A percentile compares a stretch with the other conserved stretches of the same genome.
Evolutionary conservation across 768 basidiomycete genomes (phyloP).

Genomic region (Cubamyces sp.): DNA sequence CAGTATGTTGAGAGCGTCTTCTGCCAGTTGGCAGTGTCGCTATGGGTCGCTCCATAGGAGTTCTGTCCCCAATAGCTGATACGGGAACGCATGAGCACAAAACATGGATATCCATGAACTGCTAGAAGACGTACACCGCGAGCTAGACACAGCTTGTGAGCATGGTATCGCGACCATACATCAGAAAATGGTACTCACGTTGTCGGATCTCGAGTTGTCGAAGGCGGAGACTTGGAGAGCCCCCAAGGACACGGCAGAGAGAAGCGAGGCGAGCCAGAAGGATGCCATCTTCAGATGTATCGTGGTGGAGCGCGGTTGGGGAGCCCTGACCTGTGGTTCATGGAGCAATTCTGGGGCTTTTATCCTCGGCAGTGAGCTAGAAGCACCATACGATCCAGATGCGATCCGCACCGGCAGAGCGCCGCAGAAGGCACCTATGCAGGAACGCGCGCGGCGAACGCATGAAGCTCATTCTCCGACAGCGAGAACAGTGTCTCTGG

Average conservation of each 20-base stretch:
- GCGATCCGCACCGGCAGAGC: conserved; percentile 2
- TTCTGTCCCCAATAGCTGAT: conserved; percentile 62
- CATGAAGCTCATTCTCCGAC: conserved; percentile 4
- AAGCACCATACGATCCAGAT: conserved; percentile 9
- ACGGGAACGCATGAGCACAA: not conserved
- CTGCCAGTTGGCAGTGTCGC: conserved; percentile 51
- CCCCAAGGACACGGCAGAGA: conserved; percentile 16
- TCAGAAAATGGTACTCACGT: conserved; percentile 14
- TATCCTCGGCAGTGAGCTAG: conserved; percentile 12
- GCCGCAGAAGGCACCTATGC: conserved; percentile 10
- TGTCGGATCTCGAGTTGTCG: conserved; percentile 26
- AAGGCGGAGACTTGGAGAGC: conserved; percentile 20
- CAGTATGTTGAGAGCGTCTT: conserved; percentile 55
- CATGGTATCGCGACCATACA: not conserved
- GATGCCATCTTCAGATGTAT: conserved; percentile 16
- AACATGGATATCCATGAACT: not conserved
- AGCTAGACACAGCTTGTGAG: conserved; percentile 26
- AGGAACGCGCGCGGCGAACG: conserved; percentile 19
- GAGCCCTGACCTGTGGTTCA: conserved; percentile 3
- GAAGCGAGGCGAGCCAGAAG: conserved; percentile 18
- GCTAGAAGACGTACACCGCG: conserved; percentile 32
- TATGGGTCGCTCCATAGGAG: conserved; percentile 57
- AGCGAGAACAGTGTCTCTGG: not conserved
- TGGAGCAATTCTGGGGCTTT: conserved; percentile 1
- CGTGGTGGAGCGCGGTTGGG: conserved; percentile 1